Percentiles rank a stretch among this genome's conserved stretches.
Conservation (phyloP, 306 rosid genomes). For the Quercus dentata region DNA sequence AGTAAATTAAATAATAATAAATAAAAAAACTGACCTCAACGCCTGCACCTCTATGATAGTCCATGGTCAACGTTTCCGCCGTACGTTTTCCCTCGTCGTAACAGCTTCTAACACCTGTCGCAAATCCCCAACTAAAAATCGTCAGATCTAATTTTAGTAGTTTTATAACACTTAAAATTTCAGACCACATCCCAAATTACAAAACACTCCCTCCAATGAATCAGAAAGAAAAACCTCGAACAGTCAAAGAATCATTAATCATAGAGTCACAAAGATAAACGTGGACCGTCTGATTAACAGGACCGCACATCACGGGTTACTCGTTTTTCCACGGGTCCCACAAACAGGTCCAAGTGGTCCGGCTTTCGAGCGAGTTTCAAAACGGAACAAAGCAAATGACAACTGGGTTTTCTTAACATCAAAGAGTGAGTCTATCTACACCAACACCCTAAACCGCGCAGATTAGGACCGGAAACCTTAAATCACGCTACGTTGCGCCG, state of each 20-base stretch:
- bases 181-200: background rate
- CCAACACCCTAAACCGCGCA: background rate
- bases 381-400: background rate
- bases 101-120: constrained; percentile 98
- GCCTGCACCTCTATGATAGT: constrained; percentile 89
- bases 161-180: background rate
- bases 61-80: constrained; percentile 98
- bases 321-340: constrained; percentile 21
- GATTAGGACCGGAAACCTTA: background rate
- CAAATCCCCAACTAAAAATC: background rate
- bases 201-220: background rate
- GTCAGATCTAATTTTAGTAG: background rate
- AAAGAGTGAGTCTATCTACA: too few relatives aligned
- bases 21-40: constrained; percentile 54
- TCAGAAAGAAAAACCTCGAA: too few relatives aligned
- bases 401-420: background rate
- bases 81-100: constrained; percentile 99
- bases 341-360: constrained; percentile 18
- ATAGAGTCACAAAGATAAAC: too few relatives aligned
- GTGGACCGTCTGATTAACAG: constrained; percentile 19
- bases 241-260: too few relatives aligned
- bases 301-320: constrained; percentile 47
- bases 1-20: background rate
- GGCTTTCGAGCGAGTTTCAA: background rate
- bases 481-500: constrained; percentile 17